Evolutionary conservation across 1,284 basidiomycete genomes (phyloP), one percentile per base, ranked within the genome.

Genomic region (Inonotus obliquus): DNA sequence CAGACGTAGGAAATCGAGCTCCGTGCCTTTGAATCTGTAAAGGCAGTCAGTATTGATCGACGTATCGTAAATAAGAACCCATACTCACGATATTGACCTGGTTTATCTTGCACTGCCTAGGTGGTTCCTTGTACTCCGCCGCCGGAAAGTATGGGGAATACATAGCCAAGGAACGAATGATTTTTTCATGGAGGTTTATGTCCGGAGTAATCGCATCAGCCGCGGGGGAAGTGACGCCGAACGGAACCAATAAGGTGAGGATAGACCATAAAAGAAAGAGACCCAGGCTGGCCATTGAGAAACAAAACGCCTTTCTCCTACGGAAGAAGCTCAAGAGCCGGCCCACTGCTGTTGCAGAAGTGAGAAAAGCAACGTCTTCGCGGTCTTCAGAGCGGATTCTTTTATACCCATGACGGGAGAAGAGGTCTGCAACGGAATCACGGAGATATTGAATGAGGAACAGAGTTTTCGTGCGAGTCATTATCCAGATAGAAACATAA

Each of bases 21-120:
- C 91, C 91, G 68, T 96, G 94, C 7, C 93, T 79, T 74, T 95
- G 88, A 19, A 96, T 74, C 92, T 94, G 64, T 67, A 65, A 35
- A 6, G 23, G 14, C 68, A 64, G 59, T 64, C 66, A 13, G 59
- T 4, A 5, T n/a, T 17, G 21, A 45, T 23, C 27, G 21, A 25
- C n/a, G 23, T 14, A 10, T 49, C 13, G 48, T 10, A 10, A 44
- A 55, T 58, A 67, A 48, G 57, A 29, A 7, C 56, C 63, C 21
- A 64, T 38, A 44, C 76, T 82, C 59, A 89, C 87, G 64, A 88
- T 79, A 69, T 87, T 85, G 48, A 83, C 85, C 75, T 87, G 87
- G 39, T 75, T 77, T 17, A 89, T 72, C 37, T 70, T 69, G 69
- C 87, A 89, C 41, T 71, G 70, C 7, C 67, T 63, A 1, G 84